Evolutionary conservation across 164 flowering plant genomes (phyloP), one percentile per base, ranked within the genome.

Genomic region (Taxillus chinensis): DNA sequence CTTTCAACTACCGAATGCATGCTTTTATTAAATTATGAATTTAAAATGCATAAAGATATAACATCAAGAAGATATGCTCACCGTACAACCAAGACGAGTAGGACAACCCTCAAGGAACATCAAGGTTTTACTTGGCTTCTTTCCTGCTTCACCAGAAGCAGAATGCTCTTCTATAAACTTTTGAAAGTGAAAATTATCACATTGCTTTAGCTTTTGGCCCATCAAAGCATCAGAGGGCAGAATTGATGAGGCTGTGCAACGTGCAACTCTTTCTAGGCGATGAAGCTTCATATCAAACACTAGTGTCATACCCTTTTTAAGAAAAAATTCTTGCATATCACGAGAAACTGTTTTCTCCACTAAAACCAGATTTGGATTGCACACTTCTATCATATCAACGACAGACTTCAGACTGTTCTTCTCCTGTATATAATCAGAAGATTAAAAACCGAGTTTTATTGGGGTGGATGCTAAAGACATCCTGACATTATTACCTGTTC

Each of bases 21-120:
- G 2, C n/a, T n/a, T n/a, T 27, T 27, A 27, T 49, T 5, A 40
- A 41, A 15, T 41, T 52, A 41, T 27, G 14, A 15, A 12, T 41
- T 42, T 39, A 55, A 45, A 17, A 59, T 10, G 41, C 9, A 39
- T 54, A 39, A 45, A 5, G 55, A 9, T 41, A 4, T 37, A 66
- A 64, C 3, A 41, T n/a, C 5, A 39, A 64, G 59, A 63, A n/a
- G 51, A 39, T 8, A 42, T 45, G 77, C 97, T 75, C 58, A 95
- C 99, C 70, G 99, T 91, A 62, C 96, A 91, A 68, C 95, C 95
- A 54, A 81, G 69, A 62, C 81, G 90, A 62, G 80, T 78, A 41
- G 86, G 86, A 70, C 86, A 87, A 49, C 96, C 99, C 73, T 89
- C 96, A 66, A 95, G 70, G 68, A 95, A 95, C 99, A 95, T 84